Percentiles rank a stretch among this genome's conserved stretches.
These are phyloP conservation scores for Debaryomyces prosopidis DNA, from an alignment of 805 yeast species.

Conservation along the genomic window DNA sequence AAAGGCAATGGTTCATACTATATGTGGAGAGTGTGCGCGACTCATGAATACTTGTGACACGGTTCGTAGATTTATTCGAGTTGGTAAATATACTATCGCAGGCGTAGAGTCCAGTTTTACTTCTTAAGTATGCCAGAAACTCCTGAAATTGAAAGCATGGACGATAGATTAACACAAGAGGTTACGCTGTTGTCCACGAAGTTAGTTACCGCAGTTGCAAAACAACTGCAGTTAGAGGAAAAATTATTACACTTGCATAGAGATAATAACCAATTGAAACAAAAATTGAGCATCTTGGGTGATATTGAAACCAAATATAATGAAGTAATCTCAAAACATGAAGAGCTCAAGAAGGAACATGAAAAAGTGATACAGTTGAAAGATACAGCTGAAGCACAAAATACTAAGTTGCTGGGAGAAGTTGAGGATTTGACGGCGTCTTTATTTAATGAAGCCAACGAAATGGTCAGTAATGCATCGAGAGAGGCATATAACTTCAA, in stretches of 20 bases:
- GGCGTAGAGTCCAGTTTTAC: too few relatives aligned
- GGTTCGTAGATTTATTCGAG: neutral
- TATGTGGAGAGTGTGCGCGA: neutral
- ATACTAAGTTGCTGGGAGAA: constrained; percentile 62
- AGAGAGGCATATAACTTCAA: constrained; percentile 61
- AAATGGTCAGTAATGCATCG: constrained; percentile 80
- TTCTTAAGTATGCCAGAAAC: constrained; percentile 5
- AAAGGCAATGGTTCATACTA: neutral
- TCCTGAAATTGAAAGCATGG: constrained; percentile 17
- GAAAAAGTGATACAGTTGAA: constrained; percentile 28
- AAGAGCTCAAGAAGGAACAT: constrained; percentile 26
- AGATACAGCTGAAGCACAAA: constrained; percentile 57
- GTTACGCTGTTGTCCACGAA: constrained; percentile 59
- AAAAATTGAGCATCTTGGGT: constrained; percentile 20
- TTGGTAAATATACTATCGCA: too few relatives aligned
- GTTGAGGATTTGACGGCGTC: constrained; percentile 79
- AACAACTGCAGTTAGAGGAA: constrained; percentile 57
- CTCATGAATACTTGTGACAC: neutral
- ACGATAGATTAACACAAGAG: constrained; percentile 51
- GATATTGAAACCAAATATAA: constrained; percentile 23
- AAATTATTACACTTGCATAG: constrained; percentile 38
- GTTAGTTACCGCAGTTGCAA: constrained; percentile 59
- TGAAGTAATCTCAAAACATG: constrained; percentile 28
- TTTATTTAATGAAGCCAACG: constrained; percentile 79
- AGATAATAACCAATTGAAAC: constrained; percentile 32